Percentiles rank a stretch among this genome's conserved stretches.
Conservation (phyloP, 164 flowering plant species). For the Nymphaea colorata region DNA sequence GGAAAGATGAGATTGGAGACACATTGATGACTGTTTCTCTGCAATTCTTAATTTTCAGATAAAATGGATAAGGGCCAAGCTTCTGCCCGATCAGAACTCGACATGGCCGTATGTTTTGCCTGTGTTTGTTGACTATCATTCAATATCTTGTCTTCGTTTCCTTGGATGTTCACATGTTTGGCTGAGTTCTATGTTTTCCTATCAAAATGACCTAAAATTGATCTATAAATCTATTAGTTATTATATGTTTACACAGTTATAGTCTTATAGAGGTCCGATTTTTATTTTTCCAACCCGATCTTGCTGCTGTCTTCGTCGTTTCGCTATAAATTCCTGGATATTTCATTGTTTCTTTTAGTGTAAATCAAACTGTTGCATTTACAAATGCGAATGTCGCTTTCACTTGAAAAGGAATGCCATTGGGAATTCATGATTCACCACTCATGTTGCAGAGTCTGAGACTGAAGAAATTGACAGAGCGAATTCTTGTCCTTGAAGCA, state of each 20-base stretch:
- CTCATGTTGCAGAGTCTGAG: conserved; percentile 48
- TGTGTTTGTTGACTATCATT: conserved; percentile 1
- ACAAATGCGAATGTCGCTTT: neutral
- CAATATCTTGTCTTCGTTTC: no score
- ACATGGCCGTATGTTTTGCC: conserved; percentile 54
- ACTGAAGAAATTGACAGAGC: conserved; percentile 66
- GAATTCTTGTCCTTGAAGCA: conserved; percentile 56
- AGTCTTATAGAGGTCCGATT: no score
- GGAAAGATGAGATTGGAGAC: neutral
- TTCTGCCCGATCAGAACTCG: conserved; percentile 74
- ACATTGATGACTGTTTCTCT: conserved; percentile 5
- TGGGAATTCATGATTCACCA: neutral
- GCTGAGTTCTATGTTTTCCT: no score
- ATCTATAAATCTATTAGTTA: no score
- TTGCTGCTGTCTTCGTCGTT: no score
- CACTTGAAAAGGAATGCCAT: neutral
- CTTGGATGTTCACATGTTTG: no score
- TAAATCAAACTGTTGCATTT: no score
- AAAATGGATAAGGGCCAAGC: conserved; percentile 94
- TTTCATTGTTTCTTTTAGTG: no score
- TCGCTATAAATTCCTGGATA: no score
- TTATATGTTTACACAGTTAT: no score
- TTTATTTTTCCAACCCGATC: no score
- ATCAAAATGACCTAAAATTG: no score
- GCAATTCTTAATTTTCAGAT: conserved; percentile 38